Evolutionary conservation across 2,329 filamentous ascomycete genomes (phyloP).

Genomic region (Aspergillus sp.): DNA sequence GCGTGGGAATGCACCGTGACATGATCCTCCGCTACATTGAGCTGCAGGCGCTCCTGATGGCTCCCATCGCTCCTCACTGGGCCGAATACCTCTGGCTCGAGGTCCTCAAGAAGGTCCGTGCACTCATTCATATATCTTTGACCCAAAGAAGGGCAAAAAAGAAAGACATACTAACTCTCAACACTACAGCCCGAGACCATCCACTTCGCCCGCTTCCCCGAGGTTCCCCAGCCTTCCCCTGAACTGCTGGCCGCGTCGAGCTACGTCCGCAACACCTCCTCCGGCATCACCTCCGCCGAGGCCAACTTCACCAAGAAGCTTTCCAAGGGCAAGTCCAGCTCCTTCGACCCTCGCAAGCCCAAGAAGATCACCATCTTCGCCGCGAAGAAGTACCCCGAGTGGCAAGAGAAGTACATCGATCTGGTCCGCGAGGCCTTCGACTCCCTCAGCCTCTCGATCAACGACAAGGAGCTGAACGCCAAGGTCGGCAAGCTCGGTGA

Average conservation of each 20-base stretch:
- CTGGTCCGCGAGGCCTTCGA: constrained; percentile 72
- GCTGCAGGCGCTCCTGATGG: constrained; percentile 78
- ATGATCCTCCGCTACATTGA: constrained; percentile 78
- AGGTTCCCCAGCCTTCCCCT: constrained; percentile 64
- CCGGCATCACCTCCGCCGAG: constrained; percentile 83
- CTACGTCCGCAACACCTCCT: constrained; percentile 73
- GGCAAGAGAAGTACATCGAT: constrained; percentile 90
- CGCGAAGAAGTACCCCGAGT: constrained; percentile 76
- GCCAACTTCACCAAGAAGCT: constrained; percentile 75
- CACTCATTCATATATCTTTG: background rate
- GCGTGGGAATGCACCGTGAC: constrained; percentile 82
- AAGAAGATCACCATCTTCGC: constrained; percentile 89
- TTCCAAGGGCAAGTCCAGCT: constrained; percentile 82
- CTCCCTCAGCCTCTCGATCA: constrained; percentile 58
- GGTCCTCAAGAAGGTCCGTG: constrained; percentile 67
- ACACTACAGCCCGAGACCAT: constrained; percentile 62
- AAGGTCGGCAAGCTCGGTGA: constrained; percentile 74
- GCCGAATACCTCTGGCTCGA: constrained; percentile 93
- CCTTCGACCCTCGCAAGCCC: constrained; percentile 85
- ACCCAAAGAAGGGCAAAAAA: background rate
- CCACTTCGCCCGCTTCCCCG: constrained; percentile 75
- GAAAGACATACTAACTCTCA: background rate
- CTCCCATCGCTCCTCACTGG: constrained; percentile 89
- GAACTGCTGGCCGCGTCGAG: constrained; percentile 74
- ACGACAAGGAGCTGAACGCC: constrained; percentile 79